Base-by-base conservation (phyloP, 2,329 filamentous ascomycete species). In the Leptographium radiaticola region DNA sequence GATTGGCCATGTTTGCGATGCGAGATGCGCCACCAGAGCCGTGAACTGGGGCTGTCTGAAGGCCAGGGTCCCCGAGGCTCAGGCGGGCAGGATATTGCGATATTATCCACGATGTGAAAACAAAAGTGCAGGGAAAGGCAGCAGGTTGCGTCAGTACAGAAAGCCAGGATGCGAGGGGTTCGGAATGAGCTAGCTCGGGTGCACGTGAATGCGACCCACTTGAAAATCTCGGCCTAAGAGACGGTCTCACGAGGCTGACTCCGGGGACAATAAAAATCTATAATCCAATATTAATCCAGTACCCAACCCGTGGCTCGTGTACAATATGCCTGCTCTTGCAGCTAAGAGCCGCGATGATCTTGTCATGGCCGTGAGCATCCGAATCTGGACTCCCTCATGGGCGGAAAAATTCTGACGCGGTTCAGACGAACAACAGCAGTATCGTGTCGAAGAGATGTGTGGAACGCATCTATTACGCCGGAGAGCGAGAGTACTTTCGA, bases 381-480 rank as follows among this genome's bases (percentile, higher is more conserved):
- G 16, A 31, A 18, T 44, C 31, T 31, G n/a, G n/a, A 11, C 40
- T 44, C 6, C 36, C 13, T 36, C 25, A 3, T 46, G n/a, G 20
- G 11, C 18, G 38, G 8, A 15, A 7, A 16, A 47, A 16, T 31
- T n/a, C 40, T 38, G 33, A 16, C 43, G 15, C 7, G 5, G 16
- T 36, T 15, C 62, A 87, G 80, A 96, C 89, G 55, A 95, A 95
- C 66, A 90, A 83, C 65, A 91, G 87, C 68, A 94, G 87, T 63
- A 95, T 95, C 60, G 84, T 90, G 16, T 95, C 89, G 15, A 96
- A 96, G 66, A 76, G 89, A 60, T 93, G 89, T 62, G 90, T 96
- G n/a, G 89, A 95, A 65, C 84, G 84, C 61, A 73, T 95, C 15
- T 96, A 96, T 67, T 84, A 87, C 64, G 76, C 84, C 16, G 62